These are phyloP conservation scores for Melampsora abietis-canadensis DNA, from an alignment of 1,284 basidiomycete genomes.

Conservation along the genomic window DNA sequence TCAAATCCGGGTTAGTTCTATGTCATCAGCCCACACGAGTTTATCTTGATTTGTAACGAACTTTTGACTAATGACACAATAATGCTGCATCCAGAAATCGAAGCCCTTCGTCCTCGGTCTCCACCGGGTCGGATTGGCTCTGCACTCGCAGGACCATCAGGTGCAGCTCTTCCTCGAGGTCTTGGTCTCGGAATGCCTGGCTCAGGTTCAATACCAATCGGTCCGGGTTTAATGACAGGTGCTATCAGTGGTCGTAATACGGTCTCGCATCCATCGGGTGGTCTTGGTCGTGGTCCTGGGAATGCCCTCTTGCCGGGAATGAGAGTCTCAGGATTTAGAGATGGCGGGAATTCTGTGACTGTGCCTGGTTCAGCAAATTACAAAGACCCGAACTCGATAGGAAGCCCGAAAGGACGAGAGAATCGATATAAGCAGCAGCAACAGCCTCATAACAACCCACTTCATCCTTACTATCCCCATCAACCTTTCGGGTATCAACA, in stretches of 20 bases:
- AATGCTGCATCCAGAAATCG: conserved; percentile 24
- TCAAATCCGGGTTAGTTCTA: conserved; percentile 16
- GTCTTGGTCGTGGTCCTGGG: conserved; percentile 40
- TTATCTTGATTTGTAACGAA: background rate
- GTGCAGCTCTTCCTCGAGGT: conserved; percentile 3
- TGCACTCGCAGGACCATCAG: background rate
- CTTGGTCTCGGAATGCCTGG: conserved; percentile 9
- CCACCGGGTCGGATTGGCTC: conserved; percentile 34
- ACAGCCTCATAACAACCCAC: background rate
- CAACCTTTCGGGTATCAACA: background rate
- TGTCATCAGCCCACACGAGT: background rate
- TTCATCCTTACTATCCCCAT: background rate
- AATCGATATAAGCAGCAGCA: background rate
- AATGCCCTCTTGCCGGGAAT: conserved; percentile 41
- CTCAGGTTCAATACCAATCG: conserved; percentile 14
- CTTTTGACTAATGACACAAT: background rate
- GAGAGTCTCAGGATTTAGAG: conserved; percentile 36
- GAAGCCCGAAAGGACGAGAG: background rate
- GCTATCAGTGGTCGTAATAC: conserved; percentile 41
- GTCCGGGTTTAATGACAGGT: conserved; percentile 16
- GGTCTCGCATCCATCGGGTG: conserved; percentile 40
- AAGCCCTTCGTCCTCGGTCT: conserved; percentile 40
- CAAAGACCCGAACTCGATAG: background rate
- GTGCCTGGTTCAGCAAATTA: conserved; percentile 3
- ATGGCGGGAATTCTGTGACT: background rate